Evolutionary conservation across 2,329 filamentous ascomycete species (phyloP), one percentile per base, ranked within the genome.

Genomic region (Coniochaeta sp.): DNA sequence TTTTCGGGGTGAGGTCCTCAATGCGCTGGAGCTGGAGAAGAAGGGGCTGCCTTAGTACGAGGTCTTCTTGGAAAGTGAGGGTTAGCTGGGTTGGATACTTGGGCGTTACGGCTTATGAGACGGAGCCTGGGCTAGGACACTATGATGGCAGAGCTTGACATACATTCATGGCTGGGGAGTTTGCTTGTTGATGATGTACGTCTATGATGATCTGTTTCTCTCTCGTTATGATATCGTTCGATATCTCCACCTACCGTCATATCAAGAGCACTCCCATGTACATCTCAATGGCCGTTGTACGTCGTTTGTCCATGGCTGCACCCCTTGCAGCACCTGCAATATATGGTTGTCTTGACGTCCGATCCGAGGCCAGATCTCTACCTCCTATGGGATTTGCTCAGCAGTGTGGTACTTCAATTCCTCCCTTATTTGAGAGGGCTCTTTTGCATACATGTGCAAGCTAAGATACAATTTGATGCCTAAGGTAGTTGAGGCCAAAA

Each of bases 1-100:
- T 65, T 81, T 86, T 64, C 22, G 26, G 31, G 74, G 75, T 58
- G 75, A 79, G 28, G 81, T 71, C 36, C 70, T 80, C 57, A 61
- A 50, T 58, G 63, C 65, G 3, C 58, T 69, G 28, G 59, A 64
- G 33, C 36, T 16, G 44, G 60, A 36, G 19, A 36, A 31, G 14
- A 17, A 36, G 3, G 60, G 60, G 16, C 33, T 60, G 58, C 59
- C 59, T 6, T 66, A 64, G 63, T 62, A 62, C 31, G 55, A 56
- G 34, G 58, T 60, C 31, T 34, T 61, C 14, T 19, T 61, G 22
- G 61, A 57, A 26, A 50, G 57, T 34, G 57, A 59, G 64, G 47
- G 14, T n/a, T 56, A 31, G 28, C 9, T 31, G 31, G n/a, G 6
- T 17, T 34, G 54, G 28, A 56, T 4, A 56, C n/a, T 8, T 11